Evolutionary conservation across 2,329 filamentous ascomycete genomes (phyloP).

Genomic region (Botrytis sinoallii): DNA sequence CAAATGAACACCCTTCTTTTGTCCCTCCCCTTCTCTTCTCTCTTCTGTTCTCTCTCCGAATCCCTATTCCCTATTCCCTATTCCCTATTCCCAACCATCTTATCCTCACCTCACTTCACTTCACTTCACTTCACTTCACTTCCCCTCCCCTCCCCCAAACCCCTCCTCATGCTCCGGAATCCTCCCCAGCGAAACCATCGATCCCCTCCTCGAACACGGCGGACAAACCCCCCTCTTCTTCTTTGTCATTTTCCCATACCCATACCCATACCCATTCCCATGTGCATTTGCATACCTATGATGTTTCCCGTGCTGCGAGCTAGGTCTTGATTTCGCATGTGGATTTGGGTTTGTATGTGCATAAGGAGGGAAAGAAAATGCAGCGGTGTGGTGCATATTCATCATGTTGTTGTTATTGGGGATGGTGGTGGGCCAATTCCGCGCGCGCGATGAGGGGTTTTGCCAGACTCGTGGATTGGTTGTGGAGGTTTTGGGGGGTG

Average conservation of each 20-base stretch:
- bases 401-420: not conserved
- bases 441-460: conserved; percentile 2
- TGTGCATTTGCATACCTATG: not conserved
- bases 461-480: conserved; percentile 5
- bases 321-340: not conserved
- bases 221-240: not conserved
- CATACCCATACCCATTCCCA: too few species aligned
- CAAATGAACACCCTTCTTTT: not conserved
- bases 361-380: not conserved
- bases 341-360: not conserved
- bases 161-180: not conserved
- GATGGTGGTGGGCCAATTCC: not conserved
- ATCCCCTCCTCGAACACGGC: not conserved
- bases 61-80: too few species aligned
- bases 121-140: not conserved
- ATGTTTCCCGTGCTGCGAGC: not conserved
- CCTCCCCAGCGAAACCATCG: not conserved
- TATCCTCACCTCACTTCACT: not conserved
- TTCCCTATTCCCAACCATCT: not conserved
- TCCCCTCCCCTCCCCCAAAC: not conserved
- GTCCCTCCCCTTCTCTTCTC: not conserved
- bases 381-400: not conserved
- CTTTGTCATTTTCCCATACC: not conserved
- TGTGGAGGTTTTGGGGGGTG: not conserved
- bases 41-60: not conserved